These are phyloP conservation scores for Neurospora sp. DNA, from an alignment of 495 filamentous ascomycete species.

Conservation along the genomic window DNA sequence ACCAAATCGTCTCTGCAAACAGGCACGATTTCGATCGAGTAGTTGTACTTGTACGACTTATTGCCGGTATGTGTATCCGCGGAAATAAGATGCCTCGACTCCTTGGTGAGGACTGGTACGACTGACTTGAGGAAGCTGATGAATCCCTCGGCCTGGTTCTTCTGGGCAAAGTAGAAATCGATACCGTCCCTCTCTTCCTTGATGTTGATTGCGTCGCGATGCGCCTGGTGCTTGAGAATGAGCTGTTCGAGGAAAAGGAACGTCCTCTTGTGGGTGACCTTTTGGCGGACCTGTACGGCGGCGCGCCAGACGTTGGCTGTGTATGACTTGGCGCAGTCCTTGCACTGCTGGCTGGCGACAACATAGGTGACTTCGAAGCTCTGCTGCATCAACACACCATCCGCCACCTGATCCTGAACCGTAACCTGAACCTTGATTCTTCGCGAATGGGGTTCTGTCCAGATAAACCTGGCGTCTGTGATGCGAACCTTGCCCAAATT, in stretches of 20 bases:
- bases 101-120: slow-evolving; percentile 67
- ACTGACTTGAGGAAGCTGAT: slow-evolving; percentile 81
- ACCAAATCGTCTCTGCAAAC: slow-evolving; percentile 96
- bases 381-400: slow-evolving; percentile 84
- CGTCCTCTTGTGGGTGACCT: slow-evolving; percentile 93
- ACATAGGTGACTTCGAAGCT: slow-evolving; percentile 90
- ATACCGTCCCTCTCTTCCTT: slow-evolving; percentile 89
- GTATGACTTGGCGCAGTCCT: slow-evolving; percentile 86
- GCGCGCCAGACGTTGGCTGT: slow-evolving; percentile 67
- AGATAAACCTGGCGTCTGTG: slow-evolving; percentile 91
- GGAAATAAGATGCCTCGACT: slow-evolving; percentile 85
- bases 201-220: slow-evolving; percentile 92
- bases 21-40: slow-evolving; percentile 74
- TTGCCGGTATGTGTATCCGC: slow-evolving; percentile 83
- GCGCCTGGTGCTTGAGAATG: slow-evolving; percentile 85
- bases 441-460: slow-evolving; percentile 94
- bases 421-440: slow-evolving; percentile 88
- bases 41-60: slow-evolving; percentile 88
- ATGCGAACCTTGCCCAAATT: slow-evolving; percentile 81
- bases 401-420: slow-evolving; percentile 58
- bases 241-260: slow-evolving; percentile 95
- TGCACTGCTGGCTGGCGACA: slow-evolving; percentile 79
- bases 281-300: slow-evolving; percentile 79
- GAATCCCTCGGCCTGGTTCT: slow-evolving; percentile 89
- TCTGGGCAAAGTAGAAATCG: slow-evolving; percentile 83